Evolutionary conservation across 116 monocot genomes (phyloP).

Genomic region (Zostera marina): DNA sequence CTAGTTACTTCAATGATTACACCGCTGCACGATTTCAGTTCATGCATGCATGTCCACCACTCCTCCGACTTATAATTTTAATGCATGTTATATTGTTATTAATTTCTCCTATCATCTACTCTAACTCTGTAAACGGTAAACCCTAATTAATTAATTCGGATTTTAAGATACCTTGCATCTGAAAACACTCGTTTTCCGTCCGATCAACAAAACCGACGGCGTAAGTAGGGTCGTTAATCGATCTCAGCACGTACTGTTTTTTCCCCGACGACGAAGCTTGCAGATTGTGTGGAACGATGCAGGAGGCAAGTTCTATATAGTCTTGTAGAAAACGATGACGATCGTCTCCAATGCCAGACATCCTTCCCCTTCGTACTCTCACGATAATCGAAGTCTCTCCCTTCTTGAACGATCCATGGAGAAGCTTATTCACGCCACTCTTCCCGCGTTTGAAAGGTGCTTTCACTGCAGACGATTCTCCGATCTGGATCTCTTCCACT

Average conservation of each 20-base stretch:
- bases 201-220: constrained; percentile 41
- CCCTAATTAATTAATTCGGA: background rate
- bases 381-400: constrained; percentile 43
- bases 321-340: background rate
- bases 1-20: too few species aligned
- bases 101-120: too few species aligned
- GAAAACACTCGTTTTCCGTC: constrained; percentile 40
- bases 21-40: too few species aligned
- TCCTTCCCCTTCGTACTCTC: constrained; percentile 18
- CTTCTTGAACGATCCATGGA: constrained; percentile 40
- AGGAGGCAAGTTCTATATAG: constrained; percentile 7
- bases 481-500: constrained; percentile 39
- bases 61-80: too few species aligned
- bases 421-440: constrained; percentile 41
- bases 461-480: constrained; percentile 9
- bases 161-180: constrained; percentile 31
- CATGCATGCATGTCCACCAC: too few species aligned
- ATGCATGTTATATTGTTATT: too few species aligned
- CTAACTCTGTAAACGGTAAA: too few species aligned
- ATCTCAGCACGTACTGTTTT: constrained; percentile 27
- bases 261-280: constrained; percentile 4
- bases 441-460: constrained; percentile 42
- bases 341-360: too few species aligned
- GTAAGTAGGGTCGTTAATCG: constrained; percentile 53
- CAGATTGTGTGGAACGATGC: constrained; percentile 22